Percentiles rank a stretch among this genome's conserved stretches.
These are phyloP conservation scores for Fusarium sp. DNA, from an alignment of 2,329 filamentous ascomycete genomes.

Conservation along the genomic window DNA sequence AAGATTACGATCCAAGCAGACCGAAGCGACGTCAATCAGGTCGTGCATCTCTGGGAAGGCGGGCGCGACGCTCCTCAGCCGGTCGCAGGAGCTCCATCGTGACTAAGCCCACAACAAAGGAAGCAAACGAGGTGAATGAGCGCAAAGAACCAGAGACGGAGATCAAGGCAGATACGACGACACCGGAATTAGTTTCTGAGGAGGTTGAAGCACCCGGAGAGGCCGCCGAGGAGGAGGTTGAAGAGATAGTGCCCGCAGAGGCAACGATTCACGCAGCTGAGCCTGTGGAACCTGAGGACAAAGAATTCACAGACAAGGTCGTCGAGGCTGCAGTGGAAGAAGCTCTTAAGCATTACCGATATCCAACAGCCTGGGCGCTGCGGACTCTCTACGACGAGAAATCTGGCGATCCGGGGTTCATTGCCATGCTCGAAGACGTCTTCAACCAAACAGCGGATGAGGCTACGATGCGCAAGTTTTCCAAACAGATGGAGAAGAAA, in stretches of 20 bases:
- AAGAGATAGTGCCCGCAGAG: conserved; percentile 28
- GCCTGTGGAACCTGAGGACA: conserved; percentile 51
- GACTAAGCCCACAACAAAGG: conserved; percentile 40
- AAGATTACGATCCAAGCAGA: conserved; percentile 59
- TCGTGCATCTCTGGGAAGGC: conserved; percentile 50
- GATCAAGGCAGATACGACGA: conserved; percentile 12
- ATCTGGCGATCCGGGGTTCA: conserved; percentile 62
- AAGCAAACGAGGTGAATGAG: conserved; percentile 33
- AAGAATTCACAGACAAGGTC: conserved; percentile 63
- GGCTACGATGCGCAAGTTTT: conserved; percentile 65
- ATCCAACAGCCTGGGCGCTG: conserved; percentile 72
- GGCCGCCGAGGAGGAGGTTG: conserved; percentile 17
- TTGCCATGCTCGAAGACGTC: conserved; percentile 69
- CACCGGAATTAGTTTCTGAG: neutral
- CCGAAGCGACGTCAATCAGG: conserved; percentile 52
- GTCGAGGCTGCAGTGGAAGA: conserved; percentile 70
- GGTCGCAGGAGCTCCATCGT: conserved; percentile 42
- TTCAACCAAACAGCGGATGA: conserved; percentile 68
- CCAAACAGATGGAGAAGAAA: conserved; percentile 62
- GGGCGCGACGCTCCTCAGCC: conserved; percentile 45
- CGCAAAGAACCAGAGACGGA: conserved; percentile 30
- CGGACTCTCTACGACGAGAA: conserved; percentile 71
- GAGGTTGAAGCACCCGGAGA: conserved; percentile 12
- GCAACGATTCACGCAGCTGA: conserved; percentile 37
- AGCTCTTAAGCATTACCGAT: conserved; percentile 67